These are phyloP conservation scores for Pinus tabuliformis DNA, from an alignment of 75 land plant genomes.

Conservation along the genomic window DNA sequence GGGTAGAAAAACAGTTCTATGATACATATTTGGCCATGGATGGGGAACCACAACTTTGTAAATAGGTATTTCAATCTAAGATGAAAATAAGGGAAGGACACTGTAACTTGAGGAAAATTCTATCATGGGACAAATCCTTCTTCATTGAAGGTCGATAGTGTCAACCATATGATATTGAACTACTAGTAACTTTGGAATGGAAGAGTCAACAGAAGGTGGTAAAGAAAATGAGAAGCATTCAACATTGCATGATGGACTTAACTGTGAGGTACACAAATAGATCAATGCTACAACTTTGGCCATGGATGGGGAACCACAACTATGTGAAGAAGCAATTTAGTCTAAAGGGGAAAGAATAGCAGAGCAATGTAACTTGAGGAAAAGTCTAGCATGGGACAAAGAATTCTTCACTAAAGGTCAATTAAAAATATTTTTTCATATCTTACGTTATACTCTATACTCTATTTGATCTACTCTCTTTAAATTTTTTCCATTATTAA, in stretches of 20 bases:
- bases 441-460: not conserved
- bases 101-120: constrained; percentile 74
- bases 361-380: constrained; percentile 59
- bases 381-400: constrained; percentile 92
- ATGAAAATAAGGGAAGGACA: constrained; percentile 25
- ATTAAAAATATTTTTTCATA: not conserved
- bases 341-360: constrained; percentile 25
- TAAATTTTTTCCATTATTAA: not conserved
- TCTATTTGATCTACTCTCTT: not conserved
- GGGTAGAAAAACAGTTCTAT: not conserved
- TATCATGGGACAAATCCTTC: constrained; percentile 92
- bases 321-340: constrained; percentile 16
- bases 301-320: constrained; percentile 11
- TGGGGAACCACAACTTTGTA: constrained; percentile 7
- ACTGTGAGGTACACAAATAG: not conserved
- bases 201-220: not conserved
- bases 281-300: not conserved
- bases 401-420: constrained; percentile 86
- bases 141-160: constrained; percentile 29
- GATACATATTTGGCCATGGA: not conserved
- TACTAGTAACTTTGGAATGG: not conserved
- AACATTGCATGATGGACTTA: not conserved
- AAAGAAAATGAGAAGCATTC: not conserved
- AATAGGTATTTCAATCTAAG: constrained; percentile 23
- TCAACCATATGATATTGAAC: not conserved